A percentile compares a stretch with the other conserved stretches of the same genome.
phyloP scores from a whole-genome alignment of 257 asterid genomes.

The Capsicum chinense region DNA sequence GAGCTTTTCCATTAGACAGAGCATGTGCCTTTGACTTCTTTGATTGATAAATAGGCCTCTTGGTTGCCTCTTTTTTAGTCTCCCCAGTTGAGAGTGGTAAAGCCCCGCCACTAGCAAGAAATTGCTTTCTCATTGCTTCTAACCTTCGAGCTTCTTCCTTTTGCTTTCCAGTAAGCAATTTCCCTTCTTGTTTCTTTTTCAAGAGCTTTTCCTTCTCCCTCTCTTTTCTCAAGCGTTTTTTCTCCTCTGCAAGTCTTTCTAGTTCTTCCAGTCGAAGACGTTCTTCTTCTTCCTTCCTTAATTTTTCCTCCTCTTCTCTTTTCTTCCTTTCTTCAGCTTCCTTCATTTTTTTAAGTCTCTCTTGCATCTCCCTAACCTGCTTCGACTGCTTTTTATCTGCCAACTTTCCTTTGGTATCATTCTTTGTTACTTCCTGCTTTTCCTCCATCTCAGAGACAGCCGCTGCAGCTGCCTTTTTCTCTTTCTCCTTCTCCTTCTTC shows the following conservation, averaged over 20 bases:
- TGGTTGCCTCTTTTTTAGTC: slow-evolving; percentile 52
- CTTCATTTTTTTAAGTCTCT: slow-evolving; percentile 65
- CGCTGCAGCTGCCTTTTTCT: slow-evolving; percentile 39
- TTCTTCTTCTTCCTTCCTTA: slow-evolving; percentile 95
- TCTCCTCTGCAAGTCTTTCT: slow-evolving; percentile 82
- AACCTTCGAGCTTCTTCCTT: slow-evolving; percentile 88
- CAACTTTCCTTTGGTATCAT: slow-evolving; percentile 50
- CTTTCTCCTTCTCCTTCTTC: slow-evolving; percentile 32
- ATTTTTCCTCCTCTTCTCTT: slow-evolving; percentile 80
- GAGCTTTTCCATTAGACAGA: slow-evolving; percentile 64
- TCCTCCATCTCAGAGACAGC: slow-evolving; percentile 55
- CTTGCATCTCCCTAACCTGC: slow-evolving; percentile 93
- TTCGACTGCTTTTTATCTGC: slow-evolving; percentile 70
- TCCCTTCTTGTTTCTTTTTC: slow-evolving; percentile 89
- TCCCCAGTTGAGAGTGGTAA: slow-evolving; percentile 57
- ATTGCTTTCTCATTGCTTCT: slow-evolving; percentile 88
- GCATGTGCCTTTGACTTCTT: slow-evolving; percentile 71
- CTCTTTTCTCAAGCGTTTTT: slow-evolving; percentile 82
- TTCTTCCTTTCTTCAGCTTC: slow-evolving; percentile 84
- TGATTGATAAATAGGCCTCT: slow-evolving; percentile 75
- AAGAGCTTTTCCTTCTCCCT: slow-evolving; percentile 79
- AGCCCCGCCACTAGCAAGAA: slow-evolving; percentile 67
- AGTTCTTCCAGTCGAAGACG: slow-evolving; percentile 67
- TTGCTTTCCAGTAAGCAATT: slow-evolving; percentile 78
- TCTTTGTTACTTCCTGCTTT: slow-evolving; percentile 59